Conservation (phyloP, 176 grass and related monocot genomes). For the maize (Zea mays) region Zm-B73-REFERENCE-NAM-5.0 NC_050101.1:101009001-101009500, state of each 20-base stretch:
- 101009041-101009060: constrained; percentile 93
- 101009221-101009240: constrained; percentile 98
- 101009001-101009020: constrained; percentile 98
- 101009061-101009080: constrained; percentile 1
- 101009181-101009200: constrained; percentile 92
- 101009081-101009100: not conserved
- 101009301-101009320: constrained; percentile 99
- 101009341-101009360: not conserved
- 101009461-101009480: constrained; percentile 97
- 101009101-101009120: not conserved
- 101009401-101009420: constrained; percentile 98
- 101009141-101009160: constrained; percentile 36
- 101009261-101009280: constrained; percentile 92
- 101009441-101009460: constrained; percentile 95
- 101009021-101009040: constrained; percentile 92
- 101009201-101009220: constrained; percentile 81
- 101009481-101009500: constrained; percentile 99
- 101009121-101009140: not conserved
- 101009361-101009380: constrained; percentile 16
- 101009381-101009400: constrained; percentile 67
- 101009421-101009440: constrained; percentile 89
- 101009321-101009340: constrained; percentile 56
- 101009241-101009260: constrained; percentile 99
- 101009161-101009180: constrained; percentile 96
- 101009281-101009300: constrained; percentile 95